phyloP scores from a whole-genome alignment of 2,329 filamentous ascomycete species.

The Alternaria triticimaculans region DNA sequence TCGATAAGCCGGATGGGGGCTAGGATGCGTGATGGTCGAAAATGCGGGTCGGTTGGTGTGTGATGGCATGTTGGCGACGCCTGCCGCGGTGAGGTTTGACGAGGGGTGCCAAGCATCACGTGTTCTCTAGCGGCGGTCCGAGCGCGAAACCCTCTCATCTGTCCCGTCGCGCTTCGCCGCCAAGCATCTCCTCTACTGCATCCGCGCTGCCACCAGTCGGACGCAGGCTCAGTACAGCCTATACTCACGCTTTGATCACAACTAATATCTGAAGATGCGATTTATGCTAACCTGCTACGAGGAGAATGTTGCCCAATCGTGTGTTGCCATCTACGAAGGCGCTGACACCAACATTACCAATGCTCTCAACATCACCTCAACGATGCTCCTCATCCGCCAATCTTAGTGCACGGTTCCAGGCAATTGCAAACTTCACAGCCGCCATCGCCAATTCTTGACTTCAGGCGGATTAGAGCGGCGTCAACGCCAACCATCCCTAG shows the following conservation, averaged over 20 bases:
- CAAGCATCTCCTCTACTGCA: background rate
- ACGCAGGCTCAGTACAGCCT: background rate
- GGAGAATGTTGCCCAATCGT: background rate
- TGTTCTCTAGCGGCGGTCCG: background rate
- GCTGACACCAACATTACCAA: background rate
- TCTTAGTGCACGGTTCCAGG: too few species aligned
- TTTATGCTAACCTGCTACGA: too few species aligned
- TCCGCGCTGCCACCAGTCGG: background rate
- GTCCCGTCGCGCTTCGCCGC: background rate
- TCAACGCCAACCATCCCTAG: background rate
- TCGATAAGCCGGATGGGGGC: background rate
- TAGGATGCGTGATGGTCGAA: background rate
- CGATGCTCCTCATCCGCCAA: background rate
- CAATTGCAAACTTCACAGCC: too few species aligned
- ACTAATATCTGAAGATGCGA: background rate
- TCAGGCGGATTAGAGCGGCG: background rate
- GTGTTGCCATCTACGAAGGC: background rate
- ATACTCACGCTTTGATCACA: background rate
- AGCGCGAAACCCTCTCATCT: background rate
- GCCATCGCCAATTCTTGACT: rapidly evolving
- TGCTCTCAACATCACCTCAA: background rate
- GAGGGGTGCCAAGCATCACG: background rate
- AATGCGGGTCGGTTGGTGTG: background rate
- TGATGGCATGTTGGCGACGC: background rate
- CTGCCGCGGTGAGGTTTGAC: background rate